Conservation (phyloP, 2,329 filamentous ascomycete genomes). For the Sporothrix dimorphospora region DNA sequence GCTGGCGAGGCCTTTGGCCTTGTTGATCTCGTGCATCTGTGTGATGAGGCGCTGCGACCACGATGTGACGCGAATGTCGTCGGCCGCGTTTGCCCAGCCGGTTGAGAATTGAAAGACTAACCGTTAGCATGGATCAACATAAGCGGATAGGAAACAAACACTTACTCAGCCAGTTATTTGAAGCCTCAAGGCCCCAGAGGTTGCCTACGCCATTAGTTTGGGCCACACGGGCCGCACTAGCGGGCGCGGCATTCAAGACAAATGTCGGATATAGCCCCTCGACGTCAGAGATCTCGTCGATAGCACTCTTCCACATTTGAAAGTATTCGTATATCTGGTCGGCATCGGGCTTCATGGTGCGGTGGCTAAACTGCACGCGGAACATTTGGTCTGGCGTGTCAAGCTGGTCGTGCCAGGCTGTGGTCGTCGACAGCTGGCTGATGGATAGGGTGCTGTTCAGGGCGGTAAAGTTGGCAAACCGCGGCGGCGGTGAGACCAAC, state of each 20-base stretch:
- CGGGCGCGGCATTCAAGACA: constrained; percentile 38
- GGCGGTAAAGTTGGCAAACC: constrained; percentile 41
- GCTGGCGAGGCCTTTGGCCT: constrained; percentile 38
- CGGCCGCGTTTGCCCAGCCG: constrained; percentile 41
- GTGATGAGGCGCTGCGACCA: constrained; percentile 41
- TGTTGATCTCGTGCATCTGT: constrained; percentile 40
- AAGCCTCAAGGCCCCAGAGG: constrained; percentile 41
- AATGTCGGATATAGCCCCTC: constrained; percentile 45
- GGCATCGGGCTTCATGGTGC: constrained; percentile 44
- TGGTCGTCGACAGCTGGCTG: constrained; percentile 39
- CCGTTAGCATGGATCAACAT: background rate
- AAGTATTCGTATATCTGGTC: constrained; percentile 41
- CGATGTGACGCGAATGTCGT: constrained; percentile 43
- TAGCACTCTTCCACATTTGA: constrained; percentile 41
- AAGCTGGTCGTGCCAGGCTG: constrained; percentile 37
- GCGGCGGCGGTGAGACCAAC: constrained; percentile 39
- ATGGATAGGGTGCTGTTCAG: constrained; percentile 36
- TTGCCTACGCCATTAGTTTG: constrained; percentile 46
- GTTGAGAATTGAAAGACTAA: constrained; percentile 24
- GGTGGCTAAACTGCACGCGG: constrained; percentile 44
- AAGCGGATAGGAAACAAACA: background rate
- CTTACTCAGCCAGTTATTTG: constrained; percentile 22
- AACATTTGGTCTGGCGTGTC: constrained; percentile 44
- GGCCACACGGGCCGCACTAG: constrained; percentile 37
- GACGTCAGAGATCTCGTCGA: constrained; percentile 42